phyloP scores from a whole-genome alignment of 2,329 filamentous ascomycete species.

The Pestalotiopsis sp. region DNA sequence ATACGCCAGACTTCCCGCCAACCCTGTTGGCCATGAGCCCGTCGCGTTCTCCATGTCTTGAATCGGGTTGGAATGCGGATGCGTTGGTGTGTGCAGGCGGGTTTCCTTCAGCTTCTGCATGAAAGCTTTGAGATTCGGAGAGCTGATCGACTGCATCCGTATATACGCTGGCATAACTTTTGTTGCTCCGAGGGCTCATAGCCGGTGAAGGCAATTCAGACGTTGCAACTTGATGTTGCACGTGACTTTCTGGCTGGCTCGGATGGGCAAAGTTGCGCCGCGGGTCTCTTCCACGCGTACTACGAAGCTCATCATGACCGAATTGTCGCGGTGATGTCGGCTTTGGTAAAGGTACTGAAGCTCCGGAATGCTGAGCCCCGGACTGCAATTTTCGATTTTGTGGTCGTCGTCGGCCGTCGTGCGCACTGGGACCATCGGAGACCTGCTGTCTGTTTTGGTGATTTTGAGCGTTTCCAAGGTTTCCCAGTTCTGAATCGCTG shows the following conservation, averaged over 20 bases:
- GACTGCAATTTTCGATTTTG: background rate
- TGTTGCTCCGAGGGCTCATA: slow-evolving; percentile 8
- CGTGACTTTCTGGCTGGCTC: background rate
- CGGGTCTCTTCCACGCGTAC: background rate
- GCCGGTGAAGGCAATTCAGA: background rate
- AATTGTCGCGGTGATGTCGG: background rate
- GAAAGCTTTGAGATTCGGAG: slow-evolving; percentile 10
- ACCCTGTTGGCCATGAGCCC: background rate
- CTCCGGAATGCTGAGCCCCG: background rate
- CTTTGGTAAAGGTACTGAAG: background rate
- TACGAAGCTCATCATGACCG: no score
- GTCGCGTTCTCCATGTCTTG: background rate
- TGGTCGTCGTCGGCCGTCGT: slow-evolving; percentile 15
- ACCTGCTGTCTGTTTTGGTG: background rate
- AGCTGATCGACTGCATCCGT: slow-evolving; percentile 9
- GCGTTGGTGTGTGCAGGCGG: slow-evolving; percentile 22
- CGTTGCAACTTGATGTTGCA: background rate
- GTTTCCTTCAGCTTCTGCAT: slow-evolving; percentile 24
- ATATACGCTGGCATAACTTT: slow-evolving; percentile 1
- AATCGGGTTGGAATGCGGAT: background rate
- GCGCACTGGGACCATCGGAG: background rate
- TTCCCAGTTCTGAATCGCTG: slow-evolving; percentile 11
- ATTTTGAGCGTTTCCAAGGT: background rate
- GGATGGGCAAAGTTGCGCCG: background rate
- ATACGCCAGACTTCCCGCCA: background rate